A percentile compares a stretch with the other conserved stretches of the same genome.
Conservation (phyloP, 345 rosid species). For the Aquilaria yunnanensis region DNA sequence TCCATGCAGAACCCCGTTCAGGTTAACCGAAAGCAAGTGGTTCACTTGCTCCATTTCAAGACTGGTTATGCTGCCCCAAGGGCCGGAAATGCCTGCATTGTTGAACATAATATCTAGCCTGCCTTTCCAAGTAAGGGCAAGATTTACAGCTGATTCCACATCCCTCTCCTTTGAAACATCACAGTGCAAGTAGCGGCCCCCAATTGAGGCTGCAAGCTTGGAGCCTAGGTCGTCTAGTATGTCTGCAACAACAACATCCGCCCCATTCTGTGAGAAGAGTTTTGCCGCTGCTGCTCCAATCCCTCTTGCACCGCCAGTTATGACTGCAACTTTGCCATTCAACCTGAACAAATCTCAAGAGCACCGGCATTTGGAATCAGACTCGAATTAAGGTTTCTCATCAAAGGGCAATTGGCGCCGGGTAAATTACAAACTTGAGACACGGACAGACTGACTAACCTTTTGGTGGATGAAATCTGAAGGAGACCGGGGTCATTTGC, state of each 20-base stretch:
- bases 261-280: conserved; percentile 61
- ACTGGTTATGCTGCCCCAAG: conserved; percentile 49
- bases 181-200: conserved; percentile 65
- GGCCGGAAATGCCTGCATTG: conserved; percentile 44
- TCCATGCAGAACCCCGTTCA: conserved; percentile 60
- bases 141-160: conserved; percentile 50
- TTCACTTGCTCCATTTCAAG: conserved; percentile 42
- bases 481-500: no score
- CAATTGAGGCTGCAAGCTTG: conserved; percentile 43
- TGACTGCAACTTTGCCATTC: conserved; percentile 53
- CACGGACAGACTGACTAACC: no score
- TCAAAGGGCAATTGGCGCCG: no score
- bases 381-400: no score
- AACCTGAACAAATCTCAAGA: conserved; percentile 21
- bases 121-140: conserved; percentile 59
- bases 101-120: conserved; percentile 33
- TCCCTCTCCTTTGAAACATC: conserved; percentile 61
- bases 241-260: conserved; percentile 64
- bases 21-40: conserved; percentile 44
- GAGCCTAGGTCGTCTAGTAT: conserved; percentile 54
- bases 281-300: conserved; percentile 80
- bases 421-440: no score
- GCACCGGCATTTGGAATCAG: no score
- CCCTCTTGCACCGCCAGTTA: conserved; percentile 90
- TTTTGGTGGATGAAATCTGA: no score